These are phyloP conservation scores for Fusarium hainanense DNA, from an alignment of 2,329 filamentous ascomycete species.

Conservation along the genomic window DNA sequence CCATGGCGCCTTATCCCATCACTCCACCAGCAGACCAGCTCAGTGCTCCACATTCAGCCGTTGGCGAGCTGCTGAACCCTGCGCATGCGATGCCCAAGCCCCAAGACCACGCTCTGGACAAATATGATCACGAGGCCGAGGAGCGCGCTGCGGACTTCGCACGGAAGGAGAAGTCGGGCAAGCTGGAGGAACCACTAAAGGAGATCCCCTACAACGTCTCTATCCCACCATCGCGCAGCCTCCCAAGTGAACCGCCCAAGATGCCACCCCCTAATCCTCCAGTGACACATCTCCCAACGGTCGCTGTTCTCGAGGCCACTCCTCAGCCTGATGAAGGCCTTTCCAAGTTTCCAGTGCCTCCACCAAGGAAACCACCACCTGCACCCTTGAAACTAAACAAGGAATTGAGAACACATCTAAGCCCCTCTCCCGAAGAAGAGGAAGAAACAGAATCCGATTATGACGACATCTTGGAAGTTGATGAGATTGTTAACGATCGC, in stretches of 20 bases:
- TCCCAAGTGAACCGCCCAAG: slow-evolving; percentile 64
- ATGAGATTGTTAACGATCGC: slow-evolving; percentile 68
- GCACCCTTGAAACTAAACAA: slow-evolving; percentile 78
- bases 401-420: slow-evolving; percentile 38
- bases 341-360: slow-evolving; percentile 67
- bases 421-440: slow-evolving; percentile 62
- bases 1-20: slow-evolving; percentile 71
- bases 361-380: slow-evolving; percentile 83
- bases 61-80: slow-evolving; percentile 65
- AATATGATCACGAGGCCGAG: slow-evolving; percentile 66
- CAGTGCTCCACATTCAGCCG: slow-evolving; percentile 55
- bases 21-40: slow-evolving; percentile 69
- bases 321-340: slow-evolving; percentile 58
- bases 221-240: slow-evolving; percentile 67
- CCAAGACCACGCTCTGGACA: slow-evolving; percentile 68
- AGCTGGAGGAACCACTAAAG: slow-evolving; percentile 54
- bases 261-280: slow-evolving; percentile 65
- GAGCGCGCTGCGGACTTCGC: slow-evolving; percentile 60
- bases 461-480: slow-evolving; percentile 78
- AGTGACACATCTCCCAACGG: slow-evolving; percentile 50
- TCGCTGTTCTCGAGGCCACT: slow-evolving; percentile 58
- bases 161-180: slow-evolving; percentile 59
- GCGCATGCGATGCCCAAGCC: slow-evolving; percentile 69
- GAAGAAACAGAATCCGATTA: slow-evolving; percentile 83
- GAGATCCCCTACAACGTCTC: slow-evolving; percentile 63